phyloP scores from a whole-genome alignment of 495 filamentous ascomycete genomes.

The Daldinia caldariorum region DNA sequence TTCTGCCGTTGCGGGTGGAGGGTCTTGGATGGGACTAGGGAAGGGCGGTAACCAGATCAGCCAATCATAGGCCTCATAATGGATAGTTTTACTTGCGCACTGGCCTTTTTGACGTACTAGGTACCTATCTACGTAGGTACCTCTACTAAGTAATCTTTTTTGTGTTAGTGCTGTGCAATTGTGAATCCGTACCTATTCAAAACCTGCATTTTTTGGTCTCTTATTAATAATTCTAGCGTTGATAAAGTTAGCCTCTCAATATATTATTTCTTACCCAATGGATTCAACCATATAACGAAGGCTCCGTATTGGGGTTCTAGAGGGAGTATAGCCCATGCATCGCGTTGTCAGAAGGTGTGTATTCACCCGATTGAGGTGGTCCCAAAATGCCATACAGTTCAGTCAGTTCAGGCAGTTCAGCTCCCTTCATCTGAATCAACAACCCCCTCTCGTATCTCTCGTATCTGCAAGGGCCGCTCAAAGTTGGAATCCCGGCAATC shows the following conservation, averaged over 20 bases:
- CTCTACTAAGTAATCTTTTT: not conserved
- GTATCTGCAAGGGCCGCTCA: not conserved
- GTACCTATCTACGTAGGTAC: constrained; percentile 3
- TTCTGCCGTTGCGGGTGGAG: constrained; percentile 32
- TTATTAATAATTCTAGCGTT: not conserved
- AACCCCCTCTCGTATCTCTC: not conserved
- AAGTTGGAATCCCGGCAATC: not conserved
- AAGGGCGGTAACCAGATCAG: constrained; percentile 28
- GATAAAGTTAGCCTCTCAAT: not conserved
- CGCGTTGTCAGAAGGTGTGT: constrained; percentile 35
- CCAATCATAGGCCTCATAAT: constrained; percentile 1
- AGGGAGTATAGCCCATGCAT: constrained; percentile 39
- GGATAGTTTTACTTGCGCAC: not conserved
- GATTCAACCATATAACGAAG: constrained; percentile 16
- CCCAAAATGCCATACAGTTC: constrained; percentile 9
- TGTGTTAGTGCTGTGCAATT: not conserved
- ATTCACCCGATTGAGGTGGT: constrained; percentile 34
- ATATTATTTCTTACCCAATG: not conserved
- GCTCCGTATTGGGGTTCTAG: constrained; percentile 25
- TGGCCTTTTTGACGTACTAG: constrained; percentile 15
- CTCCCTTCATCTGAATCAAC: constrained; percentile 5
- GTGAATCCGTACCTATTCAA: not conserved
- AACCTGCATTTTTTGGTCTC: not conserved
- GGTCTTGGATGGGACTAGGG: not conserved
- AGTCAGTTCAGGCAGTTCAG: not conserved